Percentiles rank a stretch among this genome's conserved stretches.
Evolutionary conservation across 2,329 filamentous ascomycete species (phyloP).

Genomic region (Xylaria polymorpha): DNA sequence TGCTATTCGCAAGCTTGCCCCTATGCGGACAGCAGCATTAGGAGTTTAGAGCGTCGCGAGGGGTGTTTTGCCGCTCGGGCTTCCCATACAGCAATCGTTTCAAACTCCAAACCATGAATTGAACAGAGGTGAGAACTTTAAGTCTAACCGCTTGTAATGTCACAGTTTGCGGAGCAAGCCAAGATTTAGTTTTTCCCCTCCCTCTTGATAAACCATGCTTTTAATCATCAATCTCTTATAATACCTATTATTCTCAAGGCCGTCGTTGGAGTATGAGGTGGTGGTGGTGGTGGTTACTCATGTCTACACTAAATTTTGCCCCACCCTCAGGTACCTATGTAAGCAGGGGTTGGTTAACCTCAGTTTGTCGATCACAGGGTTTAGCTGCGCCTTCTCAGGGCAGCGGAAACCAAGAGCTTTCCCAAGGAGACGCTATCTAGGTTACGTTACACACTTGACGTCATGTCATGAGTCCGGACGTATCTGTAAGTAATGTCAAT

Average conservation of each 20-base stretch:
- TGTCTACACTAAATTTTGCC: no score
- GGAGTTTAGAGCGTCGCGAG: constrained; percentile 14
- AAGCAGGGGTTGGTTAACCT: no score
- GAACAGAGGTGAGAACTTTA: background rate
- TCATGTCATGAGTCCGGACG: constrained; percentile 4
- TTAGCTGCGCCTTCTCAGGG: no score
- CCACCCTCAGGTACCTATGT: no score
- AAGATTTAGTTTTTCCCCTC: background rate
- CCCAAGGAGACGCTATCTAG: constrained; percentile 11
- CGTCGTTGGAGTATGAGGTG: background rate
- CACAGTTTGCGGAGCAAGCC: background rate
- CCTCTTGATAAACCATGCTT: background rate
- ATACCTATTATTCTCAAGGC: background rate
- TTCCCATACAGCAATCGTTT: constrained; percentile 24
- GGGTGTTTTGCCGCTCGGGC: constrained; percentile 1
- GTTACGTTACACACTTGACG: background rate
- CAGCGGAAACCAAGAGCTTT: constrained; percentile 15
- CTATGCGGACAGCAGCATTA: background rate
- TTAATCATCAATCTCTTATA: background rate
- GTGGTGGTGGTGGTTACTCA: background rate
- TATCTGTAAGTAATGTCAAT: constrained; percentile 12
- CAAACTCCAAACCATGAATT: background rate
- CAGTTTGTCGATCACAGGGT: no score
- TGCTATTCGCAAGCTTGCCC: background rate
- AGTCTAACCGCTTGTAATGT: background rate